Percentiles rank a stretch among this genome's conserved stretches.
Evolutionary conservation across 768 basidiomycete genomes (phyloP).

Genomic region (Collybia sordida): DNA sequence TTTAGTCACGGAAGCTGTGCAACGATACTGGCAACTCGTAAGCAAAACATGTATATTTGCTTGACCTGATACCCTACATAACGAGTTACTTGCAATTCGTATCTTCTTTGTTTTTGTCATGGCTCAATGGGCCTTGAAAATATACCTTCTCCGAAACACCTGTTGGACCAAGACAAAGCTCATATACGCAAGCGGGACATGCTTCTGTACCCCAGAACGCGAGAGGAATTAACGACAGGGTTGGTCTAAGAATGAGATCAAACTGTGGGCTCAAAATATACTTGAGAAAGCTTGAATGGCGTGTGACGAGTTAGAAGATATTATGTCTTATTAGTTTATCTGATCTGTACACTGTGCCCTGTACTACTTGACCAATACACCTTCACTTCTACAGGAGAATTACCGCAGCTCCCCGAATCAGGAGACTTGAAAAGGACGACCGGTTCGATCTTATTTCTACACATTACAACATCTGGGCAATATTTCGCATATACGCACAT

Average conservation of each 20-base stretch:
- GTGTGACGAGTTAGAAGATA: conserved; percentile 32
- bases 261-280: conserved; percentile 45
- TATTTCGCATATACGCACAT: conserved; percentile 52
- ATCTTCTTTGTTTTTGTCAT: neutral
- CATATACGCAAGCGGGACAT: conserved; percentile 33
- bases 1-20: no score
- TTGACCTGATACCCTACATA: no score
- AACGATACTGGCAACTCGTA: no score
- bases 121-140: conserved; percentile 12
- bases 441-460: conserved; percentile 49
- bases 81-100: no score
- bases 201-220: conserved; percentile 15
- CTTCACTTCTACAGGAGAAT: conserved; percentile 44
- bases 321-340: neutral
- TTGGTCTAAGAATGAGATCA: conserved; percentile 33
- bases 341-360: neutral
- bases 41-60: no score
- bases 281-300: conserved; percentile 42
- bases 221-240: conserved; percentile 20
- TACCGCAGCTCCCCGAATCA: conserved; percentile 36
- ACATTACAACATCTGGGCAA: conserved; percentile 44
- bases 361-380: conserved; percentile 33
- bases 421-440: conserved; percentile 41
- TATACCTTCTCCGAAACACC: conserved; percentile 37
- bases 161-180: conserved; percentile 30